Evolutionary conservation across 2,329 filamentous ascomycete species (phyloP).

Genomic region (Fusarium luffae): DNA sequence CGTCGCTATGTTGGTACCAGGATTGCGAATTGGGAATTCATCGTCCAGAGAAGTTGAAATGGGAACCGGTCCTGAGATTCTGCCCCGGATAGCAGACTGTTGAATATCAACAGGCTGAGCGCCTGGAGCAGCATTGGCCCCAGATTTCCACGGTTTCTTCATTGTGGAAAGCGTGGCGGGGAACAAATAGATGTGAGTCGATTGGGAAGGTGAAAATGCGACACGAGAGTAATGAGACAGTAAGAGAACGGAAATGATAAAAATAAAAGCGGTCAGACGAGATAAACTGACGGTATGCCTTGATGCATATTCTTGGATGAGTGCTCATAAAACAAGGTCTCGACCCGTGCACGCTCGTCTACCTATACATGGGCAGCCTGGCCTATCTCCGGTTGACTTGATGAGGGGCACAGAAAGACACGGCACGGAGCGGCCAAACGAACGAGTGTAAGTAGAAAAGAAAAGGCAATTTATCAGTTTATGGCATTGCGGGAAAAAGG

Average conservation of each 20-base stretch:
- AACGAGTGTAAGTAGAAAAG: conserved; percentile 41
- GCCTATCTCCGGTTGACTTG: conserved; percentile 38
- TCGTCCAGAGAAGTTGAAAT: conserved; percentile 61
- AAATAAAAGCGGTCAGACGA: conserved; percentile 27
- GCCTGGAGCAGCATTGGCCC: conserved; percentile 50
- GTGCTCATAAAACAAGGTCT: conserved; percentile 36
- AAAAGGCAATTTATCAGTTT: conserved; percentile 29
- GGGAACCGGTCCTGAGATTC: conserved; percentile 71
- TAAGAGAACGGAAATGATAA: conserved; percentile 25
- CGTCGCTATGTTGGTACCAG: conserved; percentile 51
- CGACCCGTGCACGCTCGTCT: conserved; percentile 35
- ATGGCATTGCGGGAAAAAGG: conserved; percentile 44
- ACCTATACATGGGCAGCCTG: conserved; percentile 43
- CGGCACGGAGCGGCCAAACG: conserved; percentile 33
- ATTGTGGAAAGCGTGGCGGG: conserved; percentile 43
- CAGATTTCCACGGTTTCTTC: conserved; percentile 60
- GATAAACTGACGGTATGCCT: conserved; percentile 28
- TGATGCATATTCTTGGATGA: conserved; percentile 41
- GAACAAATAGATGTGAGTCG: conserved; percentile 3
- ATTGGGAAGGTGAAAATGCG: conserved; percentile 4
- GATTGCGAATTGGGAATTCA: conserved; percentile 64
- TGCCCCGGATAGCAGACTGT: conserved; percentile 64
- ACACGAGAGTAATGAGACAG: conserved; percentile 21
- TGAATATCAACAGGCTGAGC: conserved; percentile 46
- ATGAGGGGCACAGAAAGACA: conserved; percentile 29